A percentile compares a stretch with the other conserved stretches of the same genome.
Conservation (phyloP, 2,329 filamentous ascomycete species). For the Nannizziopsis barbatae region DNA sequence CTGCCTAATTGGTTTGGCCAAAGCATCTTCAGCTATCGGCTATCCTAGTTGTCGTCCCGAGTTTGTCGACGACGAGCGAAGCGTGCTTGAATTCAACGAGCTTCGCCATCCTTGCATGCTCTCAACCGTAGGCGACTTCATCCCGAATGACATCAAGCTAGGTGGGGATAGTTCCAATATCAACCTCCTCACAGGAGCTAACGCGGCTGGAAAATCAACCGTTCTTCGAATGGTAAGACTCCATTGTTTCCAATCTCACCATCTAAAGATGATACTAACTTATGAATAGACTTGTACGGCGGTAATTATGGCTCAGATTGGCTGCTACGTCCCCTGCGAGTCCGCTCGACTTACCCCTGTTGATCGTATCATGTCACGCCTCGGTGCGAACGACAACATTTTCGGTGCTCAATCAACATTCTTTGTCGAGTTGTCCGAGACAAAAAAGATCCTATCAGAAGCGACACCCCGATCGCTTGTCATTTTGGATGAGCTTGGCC, state of each 20-base stretch:
- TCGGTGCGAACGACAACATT: conserved; percentile 97
- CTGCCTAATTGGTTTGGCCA: conserved; percentile 85
- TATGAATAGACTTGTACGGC: conserved; percentile 67
- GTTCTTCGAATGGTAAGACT: conserved; percentile 74
- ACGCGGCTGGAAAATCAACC: conserved; percentile 94
- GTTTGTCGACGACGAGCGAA: conserved; percentile 78
- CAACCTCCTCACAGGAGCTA: conserved; percentile 84
- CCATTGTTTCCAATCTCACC: background rate
- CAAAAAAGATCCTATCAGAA: conserved; percentile 93
- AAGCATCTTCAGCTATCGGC: conserved; percentile 71
- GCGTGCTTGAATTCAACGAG: conserved; percentile 81
- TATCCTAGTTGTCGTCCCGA: conserved; percentile 76
- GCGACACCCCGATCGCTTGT: conserved; percentile 89
- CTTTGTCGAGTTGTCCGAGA: conserved; percentile 94
- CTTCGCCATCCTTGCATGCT: conserved; percentile 92
- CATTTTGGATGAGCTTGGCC: conserved; percentile 90
- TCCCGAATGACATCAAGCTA: conserved; percentile 84
- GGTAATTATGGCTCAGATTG: conserved; percentile 94
- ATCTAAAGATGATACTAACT: background rate
- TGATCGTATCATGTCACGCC: conserved; percentile 95
- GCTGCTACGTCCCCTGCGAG: conserved; percentile 77
- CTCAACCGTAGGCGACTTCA: conserved; percentile 81
- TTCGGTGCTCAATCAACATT: conserved; percentile 97
- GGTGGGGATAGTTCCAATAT: conserved; percentile 75
- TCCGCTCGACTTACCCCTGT: conserved; percentile 78